Conservation (phyloP, 305 asterid species). For the Fraxinus sp. region DNA sequence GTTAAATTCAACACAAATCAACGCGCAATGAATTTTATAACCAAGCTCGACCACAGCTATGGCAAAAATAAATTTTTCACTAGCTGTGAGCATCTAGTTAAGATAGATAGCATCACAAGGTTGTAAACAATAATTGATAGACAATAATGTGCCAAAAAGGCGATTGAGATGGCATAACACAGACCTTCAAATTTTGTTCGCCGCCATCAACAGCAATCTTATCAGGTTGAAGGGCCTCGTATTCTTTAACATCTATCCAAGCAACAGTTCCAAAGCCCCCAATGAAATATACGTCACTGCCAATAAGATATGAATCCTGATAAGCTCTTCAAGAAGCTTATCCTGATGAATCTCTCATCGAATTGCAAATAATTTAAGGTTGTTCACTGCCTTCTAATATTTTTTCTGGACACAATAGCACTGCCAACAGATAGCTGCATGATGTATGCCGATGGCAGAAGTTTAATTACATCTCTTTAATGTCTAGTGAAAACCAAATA, state of each 20-base stretch:
- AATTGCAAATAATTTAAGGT: background rate
- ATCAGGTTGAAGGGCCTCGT: conserved; percentile 79
- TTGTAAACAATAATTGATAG: background rate
- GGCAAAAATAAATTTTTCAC: background rate
- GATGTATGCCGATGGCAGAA: background rate
- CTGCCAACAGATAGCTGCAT: background rate
- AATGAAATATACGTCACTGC: conserved; percentile 91
- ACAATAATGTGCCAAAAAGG: background rate
- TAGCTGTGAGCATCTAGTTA: background rate
- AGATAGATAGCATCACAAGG: background rate
- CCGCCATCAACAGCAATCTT: conserved; percentile 91
- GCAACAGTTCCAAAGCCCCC: conserved; percentile 99
- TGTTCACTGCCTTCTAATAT: background rate
- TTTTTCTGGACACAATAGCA: background rate
- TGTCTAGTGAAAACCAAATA: background rate
- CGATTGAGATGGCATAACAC: background rate
- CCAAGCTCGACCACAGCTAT: background rate
- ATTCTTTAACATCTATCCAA: conserved; percentile 91
- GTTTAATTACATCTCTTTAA: background rate
- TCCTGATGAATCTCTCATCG: background rate
- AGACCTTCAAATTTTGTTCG: conserved; percentile 82
- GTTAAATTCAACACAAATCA: background rate
- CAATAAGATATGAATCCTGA: conserved; percentile 12
- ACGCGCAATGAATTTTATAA: background rate
- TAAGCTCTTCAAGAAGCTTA: conserved; percentile 8